Evolutionary conservation across 257 asterid species (phyloP), one percentile per base, ranked within the genome.

Genomic region (Nicotiana tabacum): DNA sequence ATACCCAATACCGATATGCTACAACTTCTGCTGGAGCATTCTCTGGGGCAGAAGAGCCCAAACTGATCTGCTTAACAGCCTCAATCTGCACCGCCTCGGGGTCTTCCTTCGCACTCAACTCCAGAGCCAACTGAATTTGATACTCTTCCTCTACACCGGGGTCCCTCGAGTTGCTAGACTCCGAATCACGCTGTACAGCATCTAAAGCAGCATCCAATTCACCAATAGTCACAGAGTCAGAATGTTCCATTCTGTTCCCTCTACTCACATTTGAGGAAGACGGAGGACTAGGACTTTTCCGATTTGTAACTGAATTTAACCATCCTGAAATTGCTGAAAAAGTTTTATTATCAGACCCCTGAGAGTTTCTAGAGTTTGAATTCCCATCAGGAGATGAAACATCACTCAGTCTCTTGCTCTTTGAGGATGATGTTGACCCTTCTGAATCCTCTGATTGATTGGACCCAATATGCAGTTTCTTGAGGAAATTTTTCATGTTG

Each of bases 41-140:
- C 82, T 93, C 92, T 6, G 92, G 90, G 12, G 89, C 89, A 83
- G 91, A 90, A 68, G 98, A 89, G 82, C 98, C 98, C 79, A 96
- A 94, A 87, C 99, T 96, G 82, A 96, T 96, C 90, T 94, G 97
- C 87, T 96, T 96, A 46, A 96, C 98, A 82, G 99, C 99, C 90
- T 96, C 99, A 86, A 94, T 96, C 87, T 96, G 99, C 82, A 93
- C 98, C 43, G 99, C 99, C 91, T 94, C 99, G 0, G 99, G 99
- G 79, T 96, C 99, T 89, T 96, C 99, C 87, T 90, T 93, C 37
- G 99, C 98, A 85, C 99, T 96, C 88, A 96, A 87, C 87, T 92
- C 98, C 78, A 96, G 88, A 77, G 99, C 99, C 85, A 96, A 61
- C 57, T 96, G 97, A 84, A 96, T 94, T 77, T 96, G 99, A 90